phyloP scores from a whole-genome alignment of 2,329 filamentous ascomycete genomes.

The Phyllosticta capitalensis region DNA sequence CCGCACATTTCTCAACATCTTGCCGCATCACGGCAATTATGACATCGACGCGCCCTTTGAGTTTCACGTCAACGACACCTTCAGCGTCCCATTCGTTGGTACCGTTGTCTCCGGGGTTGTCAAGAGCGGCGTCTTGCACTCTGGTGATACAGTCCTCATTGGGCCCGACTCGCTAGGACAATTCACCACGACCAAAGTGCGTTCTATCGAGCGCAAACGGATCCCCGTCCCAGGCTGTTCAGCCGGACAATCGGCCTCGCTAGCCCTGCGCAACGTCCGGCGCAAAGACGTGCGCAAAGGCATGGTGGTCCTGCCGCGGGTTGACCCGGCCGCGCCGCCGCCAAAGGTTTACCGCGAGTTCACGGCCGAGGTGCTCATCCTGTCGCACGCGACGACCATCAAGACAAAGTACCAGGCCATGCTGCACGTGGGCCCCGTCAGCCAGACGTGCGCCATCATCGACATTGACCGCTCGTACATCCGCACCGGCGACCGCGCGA shows the following conservation, averaged over 20 bases:
- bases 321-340: conserved; percentile 51
- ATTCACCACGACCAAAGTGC: conserved; percentile 76
- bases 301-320: conserved; percentile 88
- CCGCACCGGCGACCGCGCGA: conserved; percentile 85
- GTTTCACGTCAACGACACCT: conserved; percentile 94
- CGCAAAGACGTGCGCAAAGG: conserved; percentile 93
- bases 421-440: conserved; percentile 90
- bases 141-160: conserved; percentile 80
- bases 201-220: conserved; percentile 89
- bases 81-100: conserved; percentile 93
- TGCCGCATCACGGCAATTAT: conserved; percentile 90
- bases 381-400: conserved; percentile 94
- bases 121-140: conserved; percentile 71
- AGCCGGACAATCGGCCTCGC: conserved; percentile 86
- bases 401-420: conserved; percentile 96
- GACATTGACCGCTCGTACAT: conserved; percentile 96
- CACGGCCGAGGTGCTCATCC: conserved; percentile 71
- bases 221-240: conserved; percentile 80
- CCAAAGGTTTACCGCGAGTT: conserved; percentile 47
- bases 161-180: conserved; percentile 86
- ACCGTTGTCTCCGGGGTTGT: conserved; percentile 94
- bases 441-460: conserved; percentile 93
- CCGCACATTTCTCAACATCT: conserved; percentile 84
- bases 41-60: conserved; percentile 82
- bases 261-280: conserved; percentile 78